Conservation (phyloP, 2,329 filamentous ascomycete genomes). For the Cordyceps fumosorosea region DNA sequence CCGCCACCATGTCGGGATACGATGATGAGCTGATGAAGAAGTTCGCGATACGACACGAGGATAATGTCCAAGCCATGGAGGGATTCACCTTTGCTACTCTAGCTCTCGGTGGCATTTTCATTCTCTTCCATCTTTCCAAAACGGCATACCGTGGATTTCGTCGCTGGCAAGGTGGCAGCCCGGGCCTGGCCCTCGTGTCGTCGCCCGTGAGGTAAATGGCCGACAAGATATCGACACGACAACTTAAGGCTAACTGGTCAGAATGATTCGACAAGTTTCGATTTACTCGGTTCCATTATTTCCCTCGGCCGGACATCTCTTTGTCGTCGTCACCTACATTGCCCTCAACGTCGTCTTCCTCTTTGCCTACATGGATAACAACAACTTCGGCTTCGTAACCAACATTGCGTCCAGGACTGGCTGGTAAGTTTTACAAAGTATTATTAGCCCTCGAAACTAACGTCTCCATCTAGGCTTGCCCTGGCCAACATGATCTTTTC, state of each 20-base stretch:
- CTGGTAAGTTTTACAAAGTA: conserved; percentile 25
- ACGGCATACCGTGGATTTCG: not conserved
- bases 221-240: not conserved
- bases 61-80: conserved; percentile 8
- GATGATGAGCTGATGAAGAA: not conserved
- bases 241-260: conserved; percentile 14
- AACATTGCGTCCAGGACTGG: conserved; percentile 33
- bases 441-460: not conserved
- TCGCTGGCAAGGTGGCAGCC: not conserved
- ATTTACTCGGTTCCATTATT: conserved; percentile 22
- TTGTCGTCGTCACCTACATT: conserved; percentile 24
- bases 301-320: conserved; percentile 28
- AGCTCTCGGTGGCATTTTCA: not conserved
- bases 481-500: conserved; percentile 43
- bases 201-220: conserved; percentile 3
- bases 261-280: conserved; percentile 22
- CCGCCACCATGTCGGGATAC: not conserved
- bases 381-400: conserved; percentile 22
- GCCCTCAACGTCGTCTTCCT: conserved; percentile 27
- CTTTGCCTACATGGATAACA: conserved; percentile 29
- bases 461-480: conserved; percentile 26
- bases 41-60: conserved; percentile 1
- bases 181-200: not conserved
- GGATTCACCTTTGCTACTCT: conserved; percentile 3
- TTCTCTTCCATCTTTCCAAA: conserved; percentile 1